These are phyloP conservation scores for Forsythia viridissima DNA, from an alignment of 257 asterid species.

Conservation along the genomic window DNA sequence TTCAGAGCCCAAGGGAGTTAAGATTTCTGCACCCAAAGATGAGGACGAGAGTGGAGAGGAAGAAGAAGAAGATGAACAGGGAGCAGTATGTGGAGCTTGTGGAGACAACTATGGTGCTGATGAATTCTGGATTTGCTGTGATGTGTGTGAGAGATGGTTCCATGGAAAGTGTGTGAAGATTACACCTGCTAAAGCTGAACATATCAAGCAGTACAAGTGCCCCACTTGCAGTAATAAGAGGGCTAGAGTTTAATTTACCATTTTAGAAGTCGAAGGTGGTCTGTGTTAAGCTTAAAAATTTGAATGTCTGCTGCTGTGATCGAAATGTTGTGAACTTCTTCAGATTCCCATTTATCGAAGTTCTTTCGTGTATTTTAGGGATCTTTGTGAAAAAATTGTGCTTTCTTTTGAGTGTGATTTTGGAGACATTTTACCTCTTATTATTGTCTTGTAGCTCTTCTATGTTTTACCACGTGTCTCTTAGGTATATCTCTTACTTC, in stretches of 20 bases:
- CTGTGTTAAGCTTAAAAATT: background rate
- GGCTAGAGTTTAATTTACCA: background rate
- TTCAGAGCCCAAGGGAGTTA: slow-evolving; percentile 27
- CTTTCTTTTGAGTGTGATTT: background rate
- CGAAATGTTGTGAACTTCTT: background rate
- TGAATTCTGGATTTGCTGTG: slow-evolving; percentile 14
- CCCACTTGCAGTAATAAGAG: slow-evolving; percentile 5
- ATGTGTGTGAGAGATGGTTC: slow-evolving; percentile 15
- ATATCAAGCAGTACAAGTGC: slow-evolving; percentile 12
- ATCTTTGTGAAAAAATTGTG: background rate
- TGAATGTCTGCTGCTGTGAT: background rate
- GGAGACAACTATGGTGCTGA: slow-evolving; percentile 14
- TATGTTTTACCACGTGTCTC: background rate
- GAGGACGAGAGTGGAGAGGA: background rate
- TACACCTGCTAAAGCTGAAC: slow-evolving; percentile 17
- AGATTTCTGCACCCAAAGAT: slow-evolving; percentile 25
- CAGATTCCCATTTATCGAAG: background rate
- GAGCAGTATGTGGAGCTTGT: slow-evolving; percentile 16
- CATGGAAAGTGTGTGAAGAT: slow-evolving; percentile 17
- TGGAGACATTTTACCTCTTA: background rate
- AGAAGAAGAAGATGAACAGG: slow-evolving; percentile 1
- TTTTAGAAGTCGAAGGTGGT: background rate
- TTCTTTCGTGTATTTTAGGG: background rate
- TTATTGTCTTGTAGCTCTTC: background rate
- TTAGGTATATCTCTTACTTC: background rate